Percentiles rank a stretch among this genome's conserved stretches.
Conservation (phyloP, 106 monocot species). For the Gastrodia elata region DNA sequence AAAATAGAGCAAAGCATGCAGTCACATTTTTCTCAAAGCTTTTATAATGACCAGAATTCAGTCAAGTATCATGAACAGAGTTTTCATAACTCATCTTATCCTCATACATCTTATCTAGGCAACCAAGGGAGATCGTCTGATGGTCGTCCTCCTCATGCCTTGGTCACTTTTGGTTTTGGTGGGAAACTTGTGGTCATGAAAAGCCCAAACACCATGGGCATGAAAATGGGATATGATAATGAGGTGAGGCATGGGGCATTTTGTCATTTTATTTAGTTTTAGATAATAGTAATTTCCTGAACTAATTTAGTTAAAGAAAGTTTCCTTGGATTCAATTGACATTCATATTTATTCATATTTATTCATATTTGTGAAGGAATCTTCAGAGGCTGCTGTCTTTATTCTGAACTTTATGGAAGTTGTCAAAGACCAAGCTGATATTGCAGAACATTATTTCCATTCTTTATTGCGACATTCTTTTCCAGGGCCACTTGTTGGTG, state of each 20-base stretch:
- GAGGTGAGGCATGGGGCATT: slow-evolving; percentile 26
- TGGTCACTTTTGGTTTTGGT: slow-evolving; percentile 91
- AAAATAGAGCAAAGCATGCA: slow-evolving; percentile 23
- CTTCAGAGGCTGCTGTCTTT: slow-evolving; percentile 26
- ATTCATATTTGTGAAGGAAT: slow-evolving; percentile 54
- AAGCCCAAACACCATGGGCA: slow-evolving; percentile 16
- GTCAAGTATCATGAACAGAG: slow-evolving; percentile 35
- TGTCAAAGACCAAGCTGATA: slow-evolving; percentile 28
- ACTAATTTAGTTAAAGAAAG: neutral
- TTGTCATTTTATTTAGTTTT: slow-evolving; percentile 1
- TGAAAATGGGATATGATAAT: slow-evolving; percentile 30
- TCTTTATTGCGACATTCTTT: slow-evolving; percentile 62
- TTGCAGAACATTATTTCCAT: slow-evolving; percentile 44
- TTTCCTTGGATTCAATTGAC: neutral
- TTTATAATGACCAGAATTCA: slow-evolving; percentile 23
- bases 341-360: neutral
- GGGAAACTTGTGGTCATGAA: slow-evolving; percentile 87
- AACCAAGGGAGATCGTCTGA: slow-evolving; percentile 59
- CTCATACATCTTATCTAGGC: slow-evolving; percentile 26
- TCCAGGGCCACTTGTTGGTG: slow-evolving; percentile 92
- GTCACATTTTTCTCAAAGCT: slow-evolving; percentile 28
- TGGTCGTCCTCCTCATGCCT: slow-evolving; percentile 84
- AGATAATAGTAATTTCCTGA: neutral
- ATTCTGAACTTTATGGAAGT: slow-evolving; percentile 67
- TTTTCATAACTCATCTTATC: slow-evolving; percentile 21